Evolutionary conservation across 2,329 filamentous ascomycete species (phyloP).

Genomic region (Sporothrix luriei): DNA sequence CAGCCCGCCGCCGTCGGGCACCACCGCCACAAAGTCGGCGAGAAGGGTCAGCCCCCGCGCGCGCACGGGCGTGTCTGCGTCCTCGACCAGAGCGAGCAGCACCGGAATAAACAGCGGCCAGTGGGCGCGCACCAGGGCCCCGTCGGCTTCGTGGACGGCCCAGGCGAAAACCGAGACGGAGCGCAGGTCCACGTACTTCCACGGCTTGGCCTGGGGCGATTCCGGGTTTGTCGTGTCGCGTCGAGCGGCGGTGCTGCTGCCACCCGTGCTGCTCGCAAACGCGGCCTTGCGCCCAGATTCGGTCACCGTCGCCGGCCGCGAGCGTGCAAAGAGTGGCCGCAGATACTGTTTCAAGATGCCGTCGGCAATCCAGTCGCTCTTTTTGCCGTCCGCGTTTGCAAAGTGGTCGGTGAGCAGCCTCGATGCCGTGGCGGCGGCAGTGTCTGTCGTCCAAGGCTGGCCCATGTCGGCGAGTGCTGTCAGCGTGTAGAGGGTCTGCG

Average conservation of each 20-base stretch:
- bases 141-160: slow-evolving; percentile 56
- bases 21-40: slow-evolving; percentile 55
- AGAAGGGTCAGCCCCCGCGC: slow-evolving; percentile 60
- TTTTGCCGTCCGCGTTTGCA: not conserved
- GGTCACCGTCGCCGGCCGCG: slow-evolving; percentile 58
- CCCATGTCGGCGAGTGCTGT: slow-evolving; percentile 42
- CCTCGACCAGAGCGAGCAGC: slow-evolving; percentile 69
- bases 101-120: slow-evolving; percentile 73
- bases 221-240: slow-evolving; percentile 37
- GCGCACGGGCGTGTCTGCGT: slow-evolving; percentile 58
- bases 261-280: slow-evolving; percentile 46
- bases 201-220: slow-evolving; percentile 55
- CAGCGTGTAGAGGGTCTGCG: slow-evolving; percentile 42
- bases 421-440: slow-evolving; percentile 41
- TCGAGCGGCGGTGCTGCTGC: slow-evolving; percentile 43
- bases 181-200: slow-evolving; percentile 60
- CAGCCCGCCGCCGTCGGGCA: slow-evolving; percentile 46
- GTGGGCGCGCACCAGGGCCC: slow-evolving; percentile 52
- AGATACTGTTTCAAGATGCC: slow-evolving; percentile 64
- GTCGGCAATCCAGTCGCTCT: slow-evolving; percentile 52
- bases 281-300: slow-evolving; percentile 58
- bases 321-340: slow-evolving; percentile 66
- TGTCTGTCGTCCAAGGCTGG: slow-evolving; percentile 40
- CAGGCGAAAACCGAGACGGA: slow-evolving; percentile 63
- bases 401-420: slow-evolving; percentile 40